Evolutionary conservation across 225 moss, liverwort and hornwort species (phyloP), one percentile per base, ranked within the genome.

Genomic region (Takakia lepidozioides): DNA sequence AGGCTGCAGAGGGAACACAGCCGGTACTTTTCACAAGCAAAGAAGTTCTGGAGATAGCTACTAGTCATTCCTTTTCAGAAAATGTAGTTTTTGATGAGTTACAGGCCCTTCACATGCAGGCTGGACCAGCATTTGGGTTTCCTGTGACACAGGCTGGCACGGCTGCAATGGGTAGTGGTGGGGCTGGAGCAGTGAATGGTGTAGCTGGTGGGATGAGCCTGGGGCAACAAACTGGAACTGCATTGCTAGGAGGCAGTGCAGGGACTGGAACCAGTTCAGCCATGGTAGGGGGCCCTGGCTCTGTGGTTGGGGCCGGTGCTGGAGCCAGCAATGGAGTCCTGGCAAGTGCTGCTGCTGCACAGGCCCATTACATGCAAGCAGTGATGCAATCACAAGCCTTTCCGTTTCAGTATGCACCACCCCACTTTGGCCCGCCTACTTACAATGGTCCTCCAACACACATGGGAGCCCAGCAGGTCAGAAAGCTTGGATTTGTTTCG

Each of bases 361-460:
- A 88, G 30, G 93, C 86, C 8, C 93, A 89, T 58, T 86, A 84
- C 13, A 61, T 92, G 56, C 88, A 88, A 58, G 86, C 86, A 55
- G 68, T 95, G 50, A 70, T 95, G 74, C 88, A 88, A 58, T 69
- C 74, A 37, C 70, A 74, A 15, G 67, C 43, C 29, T 88, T 81
- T 37, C 81, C 93, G 9, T 89, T 29, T 59, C 73, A 1, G 82
- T 89, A 66, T 62, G 78, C 52, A 46, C 65, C 37, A 25, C 75
- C 78, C 49, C 93, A 72, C 27, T 86, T 84, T 23, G 84, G 81
- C 8, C 42, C 80, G 9, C 58, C 77, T 8, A 41, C 76, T 54
- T 85, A 80, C 49, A 66, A 24, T 48, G 78, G 75, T 24, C 57
- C 77, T 28, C 43, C 79, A 30, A 47, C 72, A 18, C 84, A 84